Evolutionary conservation across 78 protist species (phyloP).

Genomic region (Dictyostelium intermedium): DNA sequence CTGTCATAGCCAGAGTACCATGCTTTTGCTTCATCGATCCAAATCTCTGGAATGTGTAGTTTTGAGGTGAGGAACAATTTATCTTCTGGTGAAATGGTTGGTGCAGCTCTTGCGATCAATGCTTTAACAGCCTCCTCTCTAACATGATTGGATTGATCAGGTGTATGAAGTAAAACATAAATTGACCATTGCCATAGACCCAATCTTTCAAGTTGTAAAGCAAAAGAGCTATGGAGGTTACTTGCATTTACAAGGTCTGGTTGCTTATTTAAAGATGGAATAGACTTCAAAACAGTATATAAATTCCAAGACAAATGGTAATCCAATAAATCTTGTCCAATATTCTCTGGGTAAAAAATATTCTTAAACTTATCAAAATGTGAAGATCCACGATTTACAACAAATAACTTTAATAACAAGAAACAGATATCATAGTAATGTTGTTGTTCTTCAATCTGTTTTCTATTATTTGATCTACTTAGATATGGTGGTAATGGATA

Average conservation of each 20-base stretch:
- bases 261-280: slow-evolving; percentile 25
- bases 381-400: not conserved
- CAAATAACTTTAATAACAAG: slow-evolving; percentile 37
- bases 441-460: not conserved
- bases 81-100: not conserved
- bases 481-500: slow-evolving; percentile 53
- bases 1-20: slow-evolving; percentile 40
- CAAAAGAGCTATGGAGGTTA: slow-evolving; percentile 47
- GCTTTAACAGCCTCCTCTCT: slow-evolving; percentile 69
- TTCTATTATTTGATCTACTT: not conserved
- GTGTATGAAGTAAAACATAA: slow-evolving; percentile 57
- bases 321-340: slow-evolving; percentile 32
- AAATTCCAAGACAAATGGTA: slow-evolving; percentile 49
- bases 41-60: slow-evolving; percentile 32
- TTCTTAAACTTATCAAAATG: not conserved
- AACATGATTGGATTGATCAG: not conserved
- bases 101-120: slow-evolving; percentile 19
- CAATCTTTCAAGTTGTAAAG: slow-evolving; percentile 63
- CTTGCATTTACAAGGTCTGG: slow-evolving; percentile 46
- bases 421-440: slow-evolving; percentile 32
- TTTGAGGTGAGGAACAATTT: not conserved
- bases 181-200: slow-evolving; percentile 81
- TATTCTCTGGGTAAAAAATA: slow-evolving; percentile 61
- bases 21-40: slow-evolving; percentile 54
- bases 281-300: slow-evolving; percentile 8